Conservation (phyloP, 2,329 filamentous ascomycete genomes). For the Aspergillus transmontanensis region DNA sequence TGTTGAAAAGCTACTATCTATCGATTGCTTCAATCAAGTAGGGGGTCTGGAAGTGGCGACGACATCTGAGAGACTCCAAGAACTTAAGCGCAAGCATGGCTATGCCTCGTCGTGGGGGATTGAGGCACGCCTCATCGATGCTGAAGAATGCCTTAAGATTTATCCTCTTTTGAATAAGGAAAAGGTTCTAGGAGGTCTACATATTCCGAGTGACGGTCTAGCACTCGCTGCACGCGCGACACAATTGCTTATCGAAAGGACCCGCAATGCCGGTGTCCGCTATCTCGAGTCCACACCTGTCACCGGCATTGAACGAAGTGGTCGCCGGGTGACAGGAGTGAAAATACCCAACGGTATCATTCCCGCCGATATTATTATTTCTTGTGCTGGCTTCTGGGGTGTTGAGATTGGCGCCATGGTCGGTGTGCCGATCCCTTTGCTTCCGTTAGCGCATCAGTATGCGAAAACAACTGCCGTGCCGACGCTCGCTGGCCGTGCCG, state of each 20-base stretch:
- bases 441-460: constrained; percentile 66
- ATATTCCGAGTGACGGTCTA: constrained; percentile 64
- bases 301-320: constrained; percentile 56
- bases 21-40: constrained; percentile 64
- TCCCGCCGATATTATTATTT: constrained; percentile 62
- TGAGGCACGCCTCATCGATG: constrained; percentile 53
- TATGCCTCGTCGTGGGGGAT: constrained; percentile 65
- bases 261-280: constrained; percentile 58
- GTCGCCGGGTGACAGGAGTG: constrained; percentile 60
- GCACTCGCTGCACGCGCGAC: constrained; percentile 64
- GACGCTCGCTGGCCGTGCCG: constrained; percentile 40
- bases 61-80: constrained; percentile 59
- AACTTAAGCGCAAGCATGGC: constrained; percentile 65
- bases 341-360: constrained; percentile 52
- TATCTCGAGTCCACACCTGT: constrained; percentile 61
- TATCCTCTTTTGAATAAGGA: constrained; percentile 60
- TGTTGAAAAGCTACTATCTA: constrained; percentile 59
- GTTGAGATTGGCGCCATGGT: constrained; percentile 66
- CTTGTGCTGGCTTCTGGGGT: constrained; percentile 68
- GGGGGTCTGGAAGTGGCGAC: constrained; percentile 66
- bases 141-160: constrained; percentile 55
- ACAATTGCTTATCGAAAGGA: constrained; percentile 62
- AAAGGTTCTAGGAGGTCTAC: constrained; percentile 59
- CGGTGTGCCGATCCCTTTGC: constrained; percentile 58
- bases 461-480: constrained; percentile 62